Evolutionary conservation across 192 early-diverging fungal species (phyloP).

Genomic region (Piromyces finnis): DNA sequence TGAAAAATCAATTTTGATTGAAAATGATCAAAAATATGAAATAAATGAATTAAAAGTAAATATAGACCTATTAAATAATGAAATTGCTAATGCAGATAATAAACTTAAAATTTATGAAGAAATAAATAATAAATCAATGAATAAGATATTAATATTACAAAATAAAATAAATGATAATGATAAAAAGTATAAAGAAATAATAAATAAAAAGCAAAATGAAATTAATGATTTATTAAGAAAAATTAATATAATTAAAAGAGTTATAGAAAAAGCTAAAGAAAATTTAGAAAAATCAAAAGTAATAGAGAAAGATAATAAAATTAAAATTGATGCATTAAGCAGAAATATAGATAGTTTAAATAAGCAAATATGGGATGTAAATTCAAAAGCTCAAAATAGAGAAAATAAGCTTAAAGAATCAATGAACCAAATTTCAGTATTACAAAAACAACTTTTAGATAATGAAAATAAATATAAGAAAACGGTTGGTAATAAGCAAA

Average conservation of each 20-base stretch:
- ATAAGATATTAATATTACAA: background rate
- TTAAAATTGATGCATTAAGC: background rate
- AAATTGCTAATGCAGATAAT: background rate
- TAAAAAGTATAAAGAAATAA: background rate
- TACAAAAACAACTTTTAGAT: background rate
- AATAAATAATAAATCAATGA: background rate
- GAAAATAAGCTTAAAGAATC: background rate
- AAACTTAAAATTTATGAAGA: too few relatives aligned
- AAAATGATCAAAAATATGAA: background rate
- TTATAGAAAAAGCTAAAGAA: too few relatives aligned
- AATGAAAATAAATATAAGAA: background rate
- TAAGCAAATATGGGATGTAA: background rate
- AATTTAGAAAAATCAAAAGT: background rate
- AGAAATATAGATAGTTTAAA: background rate
- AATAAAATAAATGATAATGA: background rate
- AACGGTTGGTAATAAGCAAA: background rate
- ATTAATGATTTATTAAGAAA: background rate
- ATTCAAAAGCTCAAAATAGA: too few relatives aligned
- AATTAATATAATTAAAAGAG: background rate
- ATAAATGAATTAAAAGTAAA: background rate
- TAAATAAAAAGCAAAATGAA: background rate
- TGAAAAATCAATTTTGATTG: background rate
- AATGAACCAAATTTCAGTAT: background rate
- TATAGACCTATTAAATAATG: background rate
- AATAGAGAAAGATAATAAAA: background rate